Percentiles rank a stretch among this genome's conserved stretches.
phyloP scores from a whole-genome alignment of 495 filamentous ascomycete species.

The Staphylotrichum longicolle region DNA sequence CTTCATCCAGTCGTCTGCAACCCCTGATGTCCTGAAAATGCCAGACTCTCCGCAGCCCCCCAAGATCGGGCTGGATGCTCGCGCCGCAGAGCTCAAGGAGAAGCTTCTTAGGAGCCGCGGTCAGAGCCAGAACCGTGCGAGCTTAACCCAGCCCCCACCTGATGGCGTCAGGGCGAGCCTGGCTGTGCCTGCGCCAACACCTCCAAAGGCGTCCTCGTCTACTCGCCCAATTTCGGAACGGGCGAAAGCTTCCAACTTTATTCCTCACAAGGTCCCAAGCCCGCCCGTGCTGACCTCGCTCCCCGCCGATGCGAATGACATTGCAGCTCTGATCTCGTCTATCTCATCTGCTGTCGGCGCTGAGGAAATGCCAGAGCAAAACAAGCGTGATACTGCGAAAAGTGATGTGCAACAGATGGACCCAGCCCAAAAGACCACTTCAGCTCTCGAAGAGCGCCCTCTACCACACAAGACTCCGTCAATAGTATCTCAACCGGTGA shows the following conservation, averaged over 20 bases:
- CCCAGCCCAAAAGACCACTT: background rate
- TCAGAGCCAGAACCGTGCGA: conserved; percentile 13
- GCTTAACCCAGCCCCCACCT: background rate
- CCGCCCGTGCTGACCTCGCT: conserved; percentile 17
- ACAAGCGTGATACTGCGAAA: background rate
- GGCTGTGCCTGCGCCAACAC: background rate
- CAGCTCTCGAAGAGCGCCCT: too few species aligned
- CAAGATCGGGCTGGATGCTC: conserved; percentile 24
- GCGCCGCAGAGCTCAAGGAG: conserved; percentile 30
- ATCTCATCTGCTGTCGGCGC: conserved; percentile 12
- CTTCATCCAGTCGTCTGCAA: background rate
- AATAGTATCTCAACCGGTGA: too few species aligned
- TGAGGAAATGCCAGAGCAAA: background rate
- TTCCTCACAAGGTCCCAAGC: conserved; percentile 9
- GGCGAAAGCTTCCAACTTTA: conserved; percentile 8
- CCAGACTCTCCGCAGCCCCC: background rate
- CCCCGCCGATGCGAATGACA: conserved; percentile 28
- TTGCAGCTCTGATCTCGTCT: conserved; percentile 28
- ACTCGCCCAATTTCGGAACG: background rate
- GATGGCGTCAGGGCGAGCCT: background rate
- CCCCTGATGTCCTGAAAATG: background rate
- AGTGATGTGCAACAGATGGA: background rate
- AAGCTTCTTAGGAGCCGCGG: conserved; percentile 24
- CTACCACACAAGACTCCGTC: too few species aligned
- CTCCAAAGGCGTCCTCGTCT: background rate